Evolutionary conservation across 768 basidiomycete species (phyloP).

Genomic region (Suillus paluster): DNA sequence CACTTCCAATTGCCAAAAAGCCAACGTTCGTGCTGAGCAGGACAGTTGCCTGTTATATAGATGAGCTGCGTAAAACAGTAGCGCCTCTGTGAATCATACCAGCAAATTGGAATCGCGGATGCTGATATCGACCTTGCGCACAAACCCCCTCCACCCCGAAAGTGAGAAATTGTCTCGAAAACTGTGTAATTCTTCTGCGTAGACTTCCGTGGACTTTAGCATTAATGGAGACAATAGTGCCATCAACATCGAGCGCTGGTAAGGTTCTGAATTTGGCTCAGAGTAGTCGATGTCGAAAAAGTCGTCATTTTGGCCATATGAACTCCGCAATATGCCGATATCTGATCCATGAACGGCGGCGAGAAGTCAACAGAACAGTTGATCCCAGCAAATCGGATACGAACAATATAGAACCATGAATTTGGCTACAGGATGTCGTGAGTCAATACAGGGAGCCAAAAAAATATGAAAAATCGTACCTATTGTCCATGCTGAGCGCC

Average conservation of each 20-base stretch:
- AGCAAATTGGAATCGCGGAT: slow-evolving; percentile 36
- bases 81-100: slow-evolving; percentile 15
- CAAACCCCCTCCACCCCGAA: slow-evolving; percentile 32
- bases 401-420: slow-evolving; percentile 36
- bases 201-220: slow-evolving; percentile 31
- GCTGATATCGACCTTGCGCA: slow-evolving; percentile 34
- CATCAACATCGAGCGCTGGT: slow-evolving; percentile 24
- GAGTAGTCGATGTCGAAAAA: slow-evolving; percentile 35
- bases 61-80: not conserved
- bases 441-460: not conserved
- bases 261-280: slow-evolving; percentile 15
- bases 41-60: slow-evolving; percentile 28
- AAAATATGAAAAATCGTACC: slow-evolving; percentile 16
- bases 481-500: slow-evolving; percentile 29
- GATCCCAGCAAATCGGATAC: slow-evolving; percentile 5
- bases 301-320: slow-evolving; percentile 36
- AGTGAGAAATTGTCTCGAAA: slow-evolving; percentile 32
- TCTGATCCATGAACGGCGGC: slow-evolving; percentile 20
- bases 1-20: slow-evolving; percentile 24
- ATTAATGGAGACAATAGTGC: slow-evolving; percentile 26
- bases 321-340: slow-evolving; percentile 31
- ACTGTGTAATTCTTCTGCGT: slow-evolving; percentile 30
- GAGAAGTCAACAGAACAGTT: not conserved
- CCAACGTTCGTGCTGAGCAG: slow-evolving; percentile 30
- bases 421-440: slow-evolving; percentile 21